Base-by-base conservation (phyloP, 768 basidiomycete genomes). In the Tylopilus intermedius region DNA sequence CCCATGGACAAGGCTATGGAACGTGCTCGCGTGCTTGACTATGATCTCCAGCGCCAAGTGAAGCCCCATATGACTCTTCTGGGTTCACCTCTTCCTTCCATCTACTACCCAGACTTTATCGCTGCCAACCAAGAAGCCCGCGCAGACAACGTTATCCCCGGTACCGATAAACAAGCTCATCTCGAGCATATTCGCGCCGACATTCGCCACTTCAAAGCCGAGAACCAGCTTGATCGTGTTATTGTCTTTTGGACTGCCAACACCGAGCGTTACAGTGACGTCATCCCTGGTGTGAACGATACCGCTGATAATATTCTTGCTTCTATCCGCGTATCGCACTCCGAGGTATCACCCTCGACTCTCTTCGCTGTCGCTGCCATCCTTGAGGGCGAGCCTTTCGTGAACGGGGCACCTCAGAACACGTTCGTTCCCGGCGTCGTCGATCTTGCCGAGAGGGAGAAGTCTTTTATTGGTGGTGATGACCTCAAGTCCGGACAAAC, bases 211-310 rank as follows among this genome's bases (percentile, higher is more conserved):
- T 98, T 98, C 82, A 98, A 97, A 77, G 64, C 74, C 49, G 74
- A 83, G 55, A 82, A 98, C 67, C 76, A 72, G 18, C 83, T 98
- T 44, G 94, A 94, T 69, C 88, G 88, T 53, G 82, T 91, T 56
- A 72, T 99, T 62, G 87, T 98, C 57, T 94, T 98, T 78, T 98
- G 95, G 95, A 98, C 95, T 14, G 94, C 91, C 61, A 97, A 99
- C 76, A 99, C 95, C 15, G 96, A 98, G 77, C 88, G 95, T 53
- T 99, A 94, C 81, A 86, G 88, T 61, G 92, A 93, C 57, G 84
- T 99, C 71, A 85, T 97, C 68, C 79, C 88, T 11, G 96, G 95
- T 40, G 82, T 97, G 53, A 98, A 98, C 71, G 94, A 99, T 68
- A 94, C 93, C 13, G 87, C 92, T 2, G 88, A 88, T 61, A 88